Evolutionary conservation across 441 rosid species (phyloP).

Genomic region (Gossypium gossypioides): DNA sequence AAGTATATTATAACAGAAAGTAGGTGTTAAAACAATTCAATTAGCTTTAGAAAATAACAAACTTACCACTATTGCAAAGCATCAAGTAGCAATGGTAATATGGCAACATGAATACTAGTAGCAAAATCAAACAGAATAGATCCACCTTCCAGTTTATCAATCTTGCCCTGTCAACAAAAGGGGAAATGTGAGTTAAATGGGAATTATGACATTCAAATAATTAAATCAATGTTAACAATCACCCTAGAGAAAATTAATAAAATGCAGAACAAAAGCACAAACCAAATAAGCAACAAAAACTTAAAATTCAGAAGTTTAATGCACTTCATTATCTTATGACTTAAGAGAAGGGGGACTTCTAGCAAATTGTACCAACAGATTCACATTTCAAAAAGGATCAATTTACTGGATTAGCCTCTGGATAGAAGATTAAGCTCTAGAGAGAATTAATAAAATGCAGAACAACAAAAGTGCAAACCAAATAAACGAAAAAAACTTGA

Average conservation of each 20-base stretch:
- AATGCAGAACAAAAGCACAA: neutral
- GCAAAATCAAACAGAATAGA: conserved; percentile 77
- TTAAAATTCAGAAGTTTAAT: neutral
- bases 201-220: neutral
- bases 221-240: neutral
- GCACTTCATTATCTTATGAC: neutral
- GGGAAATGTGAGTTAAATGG: neutral
- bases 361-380: neutral
- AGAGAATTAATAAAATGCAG: neutral
- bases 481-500: neutral
- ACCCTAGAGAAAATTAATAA: neutral
- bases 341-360: neutral
- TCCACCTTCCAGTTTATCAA: conserved; percentile 97
- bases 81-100: conserved; percentile 95
- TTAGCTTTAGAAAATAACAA: neutral
- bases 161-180: conserved; percentile 54
- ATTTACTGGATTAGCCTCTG: neutral
- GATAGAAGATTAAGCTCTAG: neutral
- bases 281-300: neutral
- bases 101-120: conserved; percentile 89
- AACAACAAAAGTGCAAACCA: neutral
- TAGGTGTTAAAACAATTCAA: neutral
- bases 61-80: conserved; percentile 83
- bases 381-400: neutral
- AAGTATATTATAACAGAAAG: neutral